A percentile compares a stretch with the other conserved stretches of the same genome.
phyloP scores from a whole-genome alignment of 2,329 filamentous ascomycete species.

The Moelleriella libera region DNA sequence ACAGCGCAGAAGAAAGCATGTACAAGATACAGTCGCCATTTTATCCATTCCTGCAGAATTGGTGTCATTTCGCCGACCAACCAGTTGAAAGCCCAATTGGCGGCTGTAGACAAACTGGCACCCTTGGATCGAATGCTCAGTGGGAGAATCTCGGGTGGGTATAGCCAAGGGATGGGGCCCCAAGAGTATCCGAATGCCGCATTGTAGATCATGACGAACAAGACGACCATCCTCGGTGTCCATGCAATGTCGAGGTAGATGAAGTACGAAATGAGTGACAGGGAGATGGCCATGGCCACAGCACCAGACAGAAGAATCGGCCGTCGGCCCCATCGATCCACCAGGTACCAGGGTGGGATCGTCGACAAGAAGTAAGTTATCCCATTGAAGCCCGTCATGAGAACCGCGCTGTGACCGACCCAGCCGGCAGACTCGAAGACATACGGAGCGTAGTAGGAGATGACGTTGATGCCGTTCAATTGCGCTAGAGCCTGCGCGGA shows the following conservation, averaged over 20 bases:
- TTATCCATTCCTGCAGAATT: conserved; percentile 78
- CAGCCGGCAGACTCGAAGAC: conserved; percentile 97
- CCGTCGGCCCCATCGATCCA: conserved; percentile 81
- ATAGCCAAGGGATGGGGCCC: conserved; percentile 97
- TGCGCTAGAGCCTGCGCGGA: conserved; percentile 92
- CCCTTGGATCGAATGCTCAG: conserved; percentile 95
- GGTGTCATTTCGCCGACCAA: conserved; percentile 92
- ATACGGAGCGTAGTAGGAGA: conserved; percentile 93
- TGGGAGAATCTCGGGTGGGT: conserved; percentile 95
- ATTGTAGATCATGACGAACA: conserved; percentile 98
- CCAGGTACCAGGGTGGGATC: conserved; percentile 92
- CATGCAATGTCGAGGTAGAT: conserved; percentile 69
- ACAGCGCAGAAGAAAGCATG: conserved; percentile 94
- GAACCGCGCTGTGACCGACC: conserved; percentile 75
- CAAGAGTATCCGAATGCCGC: conserved; percentile 89
- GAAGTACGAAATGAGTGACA: conserved; percentile 89
- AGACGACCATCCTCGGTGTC: conserved; percentile 74
- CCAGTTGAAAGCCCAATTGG: conserved; percentile 99
- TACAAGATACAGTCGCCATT: conserved; percentile 86
- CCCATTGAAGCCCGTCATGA: conserved; percentile 96
- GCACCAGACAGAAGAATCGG: conserved; percentile 84
- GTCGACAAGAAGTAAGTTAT: conserved; percentile 83
- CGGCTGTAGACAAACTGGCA: conserved; percentile 86
- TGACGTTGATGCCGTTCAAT: conserved; percentile 98
- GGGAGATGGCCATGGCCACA: conserved; percentile 73